A percentile compares a stretch with the other conserved stretches of the same genome.
phyloP scores from a whole-genome alignment of 1,284 basidiomycete species.

The Rhizoctonia solani region DNA sequence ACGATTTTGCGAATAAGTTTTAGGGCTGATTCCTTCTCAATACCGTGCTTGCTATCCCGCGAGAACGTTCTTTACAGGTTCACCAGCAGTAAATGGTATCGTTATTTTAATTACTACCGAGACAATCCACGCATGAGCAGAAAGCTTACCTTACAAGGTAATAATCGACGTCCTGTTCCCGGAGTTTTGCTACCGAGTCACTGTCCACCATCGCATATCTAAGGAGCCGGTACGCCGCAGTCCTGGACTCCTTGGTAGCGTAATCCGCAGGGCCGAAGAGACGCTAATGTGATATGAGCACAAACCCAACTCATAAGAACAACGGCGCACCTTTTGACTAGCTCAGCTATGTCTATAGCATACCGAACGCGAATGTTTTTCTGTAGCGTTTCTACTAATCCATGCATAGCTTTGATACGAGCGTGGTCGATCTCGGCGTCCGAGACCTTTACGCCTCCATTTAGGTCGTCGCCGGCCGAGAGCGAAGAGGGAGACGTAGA shows the following conservation, averaged over 20 bases:
- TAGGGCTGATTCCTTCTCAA: constrained; percentile 94
- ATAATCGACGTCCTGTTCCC: constrained; percentile 69
- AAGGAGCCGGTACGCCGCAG: constrained; percentile 84
- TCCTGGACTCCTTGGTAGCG: constrained; percentile 74
- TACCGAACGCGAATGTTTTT: constrained; percentile 76
- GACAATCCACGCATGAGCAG: constrained; percentile 12
- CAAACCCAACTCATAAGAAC: constrained; percentile 41
- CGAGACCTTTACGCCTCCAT: constrained; percentile 43
- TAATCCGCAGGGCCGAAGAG: constrained; percentile 77
- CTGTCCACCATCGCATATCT: constrained; percentile 77
- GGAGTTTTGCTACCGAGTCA: constrained; percentile 63
- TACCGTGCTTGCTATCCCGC: constrained; percentile 79
- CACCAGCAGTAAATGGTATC: background rate
- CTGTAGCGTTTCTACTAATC: constrained; percentile 71
- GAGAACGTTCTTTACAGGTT: constrained; percentile 66
- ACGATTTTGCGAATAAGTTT: constrained; percentile 87
- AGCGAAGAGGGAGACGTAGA: constrained; percentile 53
- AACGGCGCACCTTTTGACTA: constrained; percentile 68
- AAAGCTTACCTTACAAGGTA: constrained; percentile 77
- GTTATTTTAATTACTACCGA: background rate
- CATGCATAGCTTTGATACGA: constrained; percentile 65
- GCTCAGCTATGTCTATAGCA: constrained; percentile 70
- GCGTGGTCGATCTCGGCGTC: constrained; percentile 58
- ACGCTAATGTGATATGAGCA: constrained; percentile 53
- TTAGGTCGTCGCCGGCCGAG: constrained; percentile 50